These are phyloP conservation scores for Fusarium phyllophilum DNA, from an alignment of 2,329 filamentous ascomycete genomes.

Conservation along the genomic window DNA sequence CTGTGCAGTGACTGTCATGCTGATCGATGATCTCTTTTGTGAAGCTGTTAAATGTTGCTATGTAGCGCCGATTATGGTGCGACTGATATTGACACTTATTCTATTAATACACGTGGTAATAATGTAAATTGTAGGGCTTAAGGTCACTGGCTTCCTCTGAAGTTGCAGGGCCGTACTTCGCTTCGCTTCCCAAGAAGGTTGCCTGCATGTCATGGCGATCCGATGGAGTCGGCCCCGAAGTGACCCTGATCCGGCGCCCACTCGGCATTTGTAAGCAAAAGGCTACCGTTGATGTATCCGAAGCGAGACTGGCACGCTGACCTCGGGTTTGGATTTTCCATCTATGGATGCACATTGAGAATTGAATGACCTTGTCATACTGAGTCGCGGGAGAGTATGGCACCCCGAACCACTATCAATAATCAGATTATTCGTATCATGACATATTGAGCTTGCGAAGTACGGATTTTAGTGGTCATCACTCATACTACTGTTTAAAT, in stretches of 20 bases:
- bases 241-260: neutral
- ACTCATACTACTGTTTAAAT: neutral
- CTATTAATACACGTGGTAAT: accelerated
- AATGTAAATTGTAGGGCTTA: accelerated
- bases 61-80: neutral
- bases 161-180: accelerated
- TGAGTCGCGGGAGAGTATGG: neutral
- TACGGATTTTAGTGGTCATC: accelerated
- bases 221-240: neutral
- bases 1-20: neutral
- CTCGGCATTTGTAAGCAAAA: neutral
- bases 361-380: neutral
- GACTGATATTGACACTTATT: neutral
- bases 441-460: neutral
- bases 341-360: too few species aligned
- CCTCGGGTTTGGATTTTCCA: accelerated
- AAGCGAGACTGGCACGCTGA: accelerated
- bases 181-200: too few species aligned
- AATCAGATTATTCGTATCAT: neutral
- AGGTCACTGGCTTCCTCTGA: accelerated
- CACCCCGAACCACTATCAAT: too few species aligned
- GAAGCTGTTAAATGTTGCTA: accelerated
- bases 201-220: neutral
- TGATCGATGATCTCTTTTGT: neutral
- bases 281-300: accelerated